Evolutionary conservation across 164 flowering plant species (phyloP), one percentile per base, ranked within the genome.

Genomic region (Taxillus chinensis): DNA sequence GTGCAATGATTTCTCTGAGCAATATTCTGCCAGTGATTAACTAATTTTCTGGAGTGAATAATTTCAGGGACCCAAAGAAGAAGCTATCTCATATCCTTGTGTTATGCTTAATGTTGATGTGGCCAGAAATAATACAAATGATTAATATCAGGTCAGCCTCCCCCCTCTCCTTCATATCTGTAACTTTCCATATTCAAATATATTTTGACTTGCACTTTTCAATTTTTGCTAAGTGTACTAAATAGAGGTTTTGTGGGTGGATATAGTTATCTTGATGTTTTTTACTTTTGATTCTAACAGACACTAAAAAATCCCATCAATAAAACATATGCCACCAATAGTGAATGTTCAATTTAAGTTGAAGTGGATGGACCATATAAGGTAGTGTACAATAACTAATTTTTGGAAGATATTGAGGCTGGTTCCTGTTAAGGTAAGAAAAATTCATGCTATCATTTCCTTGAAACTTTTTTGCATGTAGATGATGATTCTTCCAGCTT

Each of bases 291-390:
- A 5, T 64, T 72, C 60, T 40, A 53, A n/a, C 85, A 93, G 97
- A 89, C 92, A 27, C 92, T 95, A 17, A 70, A 73, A 45, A 97
- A 95, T 74, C 83, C 95, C 59, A 53, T 89, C 57, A 81, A 64
- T 52, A 95, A 86, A 74, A 85, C 83, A 38, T 95, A 95, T 72
- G 60, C 78, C 57, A 89, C 88, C 39, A 95, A 89, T 65, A 87
- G 93, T 59, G 99, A 95, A 78, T 95, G 99, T 82, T 95, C 99
- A 52, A 95, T 95, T 76, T 96, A 91, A 68, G 91, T 95, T 82
- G 99, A 95, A 82, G 99, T 95, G 72, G 99, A 95, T 82, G 99
- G 99, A 57, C 99, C 99, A 57, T 95, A 95, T 78, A 95, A 95
- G 96, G 99, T 93, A 60, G 37, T 38, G 17, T 48, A 17, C 8